Evolutionary conservation across 176 grass and related monocot species (phyloP).

Genomic region (Ensete glaucum): DNA sequence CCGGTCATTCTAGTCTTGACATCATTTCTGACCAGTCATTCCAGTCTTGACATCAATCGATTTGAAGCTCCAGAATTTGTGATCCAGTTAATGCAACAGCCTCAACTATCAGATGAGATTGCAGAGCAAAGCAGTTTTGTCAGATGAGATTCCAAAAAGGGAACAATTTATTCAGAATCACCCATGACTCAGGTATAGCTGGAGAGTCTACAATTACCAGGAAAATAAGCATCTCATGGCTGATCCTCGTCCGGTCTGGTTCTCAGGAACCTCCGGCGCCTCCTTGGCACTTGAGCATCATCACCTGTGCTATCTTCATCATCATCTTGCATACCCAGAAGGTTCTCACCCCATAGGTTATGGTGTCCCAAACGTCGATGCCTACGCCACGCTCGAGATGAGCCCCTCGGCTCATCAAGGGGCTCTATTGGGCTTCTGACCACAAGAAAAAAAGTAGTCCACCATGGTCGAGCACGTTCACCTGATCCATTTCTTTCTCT

Average conservation of each 20-base stretch:
- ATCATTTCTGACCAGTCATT: no score
- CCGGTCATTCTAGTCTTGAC: no score
- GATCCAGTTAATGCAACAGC: no score
- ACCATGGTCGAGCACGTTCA: slow-evolving; percentile 27
- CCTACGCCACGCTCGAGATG: slow-evolving; percentile 37
- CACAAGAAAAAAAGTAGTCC: slow-evolving; percentile 67
- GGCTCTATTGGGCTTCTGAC: slow-evolving; percentile 39
- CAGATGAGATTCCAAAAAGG: no score
- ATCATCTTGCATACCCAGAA: slow-evolving; percentile 54
- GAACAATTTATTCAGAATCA: no score
- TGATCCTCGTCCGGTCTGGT: slow-evolving; percentile 40
- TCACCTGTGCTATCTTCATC: slow-evolving; percentile 22
- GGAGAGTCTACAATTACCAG: no score
- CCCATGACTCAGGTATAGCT: no score
- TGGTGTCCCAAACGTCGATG: slow-evolving; percentile 34
- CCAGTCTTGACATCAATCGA: no score
- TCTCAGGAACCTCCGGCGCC: slow-evolving; percentile 43
- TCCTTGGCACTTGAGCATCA: slow-evolving; percentile 48
- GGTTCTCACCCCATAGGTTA: slow-evolving; percentile 72
- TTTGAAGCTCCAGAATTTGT: no score
- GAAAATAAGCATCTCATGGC: slow-evolving; percentile 4
- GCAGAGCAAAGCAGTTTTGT: no score
- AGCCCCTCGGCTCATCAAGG: slow-evolving; percentile 36
- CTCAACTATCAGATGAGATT: no score
- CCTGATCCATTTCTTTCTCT: slow-evolving; percentile 26